Evolutionary conservation across 306 rosid species (phyloP).

Genomic region (Styphnolobium japonicum): DNA sequence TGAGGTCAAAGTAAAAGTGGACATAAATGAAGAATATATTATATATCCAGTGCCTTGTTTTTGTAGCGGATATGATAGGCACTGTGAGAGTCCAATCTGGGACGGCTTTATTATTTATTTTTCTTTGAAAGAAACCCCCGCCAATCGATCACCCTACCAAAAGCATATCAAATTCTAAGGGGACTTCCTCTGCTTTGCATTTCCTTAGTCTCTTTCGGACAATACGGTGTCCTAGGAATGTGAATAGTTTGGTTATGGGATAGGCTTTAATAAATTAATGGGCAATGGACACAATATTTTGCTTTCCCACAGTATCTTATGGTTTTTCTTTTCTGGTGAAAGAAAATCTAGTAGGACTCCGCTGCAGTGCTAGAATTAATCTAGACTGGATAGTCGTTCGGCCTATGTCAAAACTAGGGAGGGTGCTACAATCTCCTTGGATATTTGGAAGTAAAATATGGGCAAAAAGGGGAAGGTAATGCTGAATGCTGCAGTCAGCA

Average conservation of each 20-base stretch:
- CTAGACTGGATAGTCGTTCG: constrained; percentile 9
- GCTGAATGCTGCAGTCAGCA: not conserved
- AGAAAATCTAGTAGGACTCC: constrained; percentile 21
- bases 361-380: constrained; percentile 23
- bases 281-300: not conserved
- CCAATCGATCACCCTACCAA: not conserved
- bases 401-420: constrained; percentile 20
- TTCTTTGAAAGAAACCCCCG: constrained; percentile 9
- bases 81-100: constrained; percentile 16
- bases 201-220: constrained; percentile 13
- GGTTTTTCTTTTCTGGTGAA: constrained; percentile 6
- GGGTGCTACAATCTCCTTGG: not conserved
- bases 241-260: constrained; percentile 8
- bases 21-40: not conserved
- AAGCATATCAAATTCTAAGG: not conserved
- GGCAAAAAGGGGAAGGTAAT: not conserved
- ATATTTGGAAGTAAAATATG: not conserved
- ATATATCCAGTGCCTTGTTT: not conserved
- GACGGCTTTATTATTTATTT: constrained; percentile 23
- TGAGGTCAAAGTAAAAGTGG: not conserved
- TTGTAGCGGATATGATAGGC: constrained; percentile 24
- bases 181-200: constrained; percentile 20
- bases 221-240: constrained; percentile 26
- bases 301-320: constrained; percentile 19
- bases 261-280: constrained; percentile 12